Evolutionary conservation across 768 basidiomycete genomes (phyloP), one percentile per base, ranked within the genome.

Genomic region (Steccherinum ochraceum): DNA sequence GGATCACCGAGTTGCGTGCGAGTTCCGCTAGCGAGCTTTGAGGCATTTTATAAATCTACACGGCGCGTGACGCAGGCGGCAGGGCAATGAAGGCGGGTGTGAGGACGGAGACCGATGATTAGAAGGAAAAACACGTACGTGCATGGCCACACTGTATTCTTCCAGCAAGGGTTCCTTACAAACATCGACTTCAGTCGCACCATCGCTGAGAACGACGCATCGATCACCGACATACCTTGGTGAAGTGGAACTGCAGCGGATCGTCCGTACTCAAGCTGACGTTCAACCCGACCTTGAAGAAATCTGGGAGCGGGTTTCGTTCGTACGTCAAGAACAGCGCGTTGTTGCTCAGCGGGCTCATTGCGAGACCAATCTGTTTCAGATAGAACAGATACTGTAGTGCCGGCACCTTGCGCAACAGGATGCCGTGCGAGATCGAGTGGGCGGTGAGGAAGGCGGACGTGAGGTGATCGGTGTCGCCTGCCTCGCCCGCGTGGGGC

Each of bases 391-490:
- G 80, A 64, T 99, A 99, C 62, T 95, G 93, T 43, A 99, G 70
- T 1, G 94, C 94, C 0, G 96, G 96, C 4, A 99, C 95, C 68
- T 99, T 99, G 52, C 96, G 87, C 7, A 99, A 79, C 18, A 97
- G 75, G 66, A 99, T 99, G n/a, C 96, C 96, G 61, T 99, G 96
- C 10, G 96, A 97, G 63, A 99, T 98, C 1, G 94, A 97, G 63
- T 98, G 95, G 2, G 94, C 88, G 1, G 93, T 93, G 20, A 99
- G 76, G 80, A 93, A 99, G 2, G 95, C 89, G 2, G 96, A 92
- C 0, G 94, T 90, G 11, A 99, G 79, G 65, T 99, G 96, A 65
- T 98, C 96, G 0, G 96, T 89, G 64, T 99, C 96, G 24, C 96
- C 96, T 0, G 96, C 96, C 74, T 99, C 96, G 46, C 96, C 96